Base-by-base conservation (phyloP, 169 alveolate genomes). In the Blepharisma undulans region DNA sequence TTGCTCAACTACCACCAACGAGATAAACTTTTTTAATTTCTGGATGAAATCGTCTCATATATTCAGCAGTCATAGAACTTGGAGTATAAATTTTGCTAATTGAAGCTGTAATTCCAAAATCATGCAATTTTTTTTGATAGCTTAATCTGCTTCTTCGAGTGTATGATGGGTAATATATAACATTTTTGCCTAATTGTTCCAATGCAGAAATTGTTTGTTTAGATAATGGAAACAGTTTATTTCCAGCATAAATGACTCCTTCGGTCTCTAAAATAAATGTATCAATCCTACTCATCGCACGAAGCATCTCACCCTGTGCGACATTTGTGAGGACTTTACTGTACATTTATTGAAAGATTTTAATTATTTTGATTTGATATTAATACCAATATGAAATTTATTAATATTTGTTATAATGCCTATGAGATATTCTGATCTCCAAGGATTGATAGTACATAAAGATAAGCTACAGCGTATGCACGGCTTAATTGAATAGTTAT, bases 21-120 rank as follows among this genome's bases (percentile, higher is more conserved):
- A 78, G 61, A 32, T 29, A 78, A 4, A 78, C 86, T 78, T 78
- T 78, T 29, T 78, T 78, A 78, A 78, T 78, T 32, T 78, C 86
- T 29, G 86, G 86, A 32, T 78, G 86, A 32, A 27, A 78, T 32
- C 34, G 2, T 78, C 34, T 78, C 60, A 78, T 21, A 8, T 78
- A 78, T 32, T 78, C 71, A 21, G 86, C 86, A 0, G 86, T 78
- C 29, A 78, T 78, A 34, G 25, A 78, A 7, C 71, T 29, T 21
- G 86, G 86, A 29, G 86, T 78, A 21, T 27, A 78, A 78, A 78
- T 78, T 78, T 32, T 2, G 14, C 10, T 29, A 78, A 32, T 12
- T 4, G 29, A 27, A 12, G 86, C 0, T 10, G 25, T 21, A 32
- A 78, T 78, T 21, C 86, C 86, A 1, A 78, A 32, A 3, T 78